Evolutionary conservation across 306 rosid genomes (phyloP).

Genomic region (Corylus heterophylla): DNA sequence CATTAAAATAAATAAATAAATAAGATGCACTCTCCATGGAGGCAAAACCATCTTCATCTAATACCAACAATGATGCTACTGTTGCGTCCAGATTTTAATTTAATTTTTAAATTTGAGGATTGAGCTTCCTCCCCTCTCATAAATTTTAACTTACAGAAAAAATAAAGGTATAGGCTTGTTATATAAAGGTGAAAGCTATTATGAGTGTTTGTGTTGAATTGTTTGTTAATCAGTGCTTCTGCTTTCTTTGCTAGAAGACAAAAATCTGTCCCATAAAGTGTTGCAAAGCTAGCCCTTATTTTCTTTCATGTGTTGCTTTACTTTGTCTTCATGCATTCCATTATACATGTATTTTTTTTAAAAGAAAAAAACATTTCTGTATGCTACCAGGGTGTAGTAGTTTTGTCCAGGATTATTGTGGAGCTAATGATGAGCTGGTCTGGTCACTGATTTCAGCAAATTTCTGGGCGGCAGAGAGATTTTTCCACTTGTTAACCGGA

Average conservation of each 20-base stretch:
- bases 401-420: conserved; percentile 33
- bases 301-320: not conserved
- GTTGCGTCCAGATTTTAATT: not conserved
- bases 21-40: not conserved
- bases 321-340: not conserved
- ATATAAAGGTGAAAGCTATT: too few species aligned
- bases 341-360: not conserved
- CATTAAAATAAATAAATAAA: too few species aligned
- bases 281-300: too few species aligned
- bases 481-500: conserved; percentile 18
- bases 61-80: not conserved
- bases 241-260: too few species aligned
- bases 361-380: not conserved
- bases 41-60: not conserved
- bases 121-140: not conserved
- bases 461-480: conserved; percentile 18
- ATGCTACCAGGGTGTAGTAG: conserved; percentile 22
- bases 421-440: conserved; percentile 34
- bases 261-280: too few species aligned
- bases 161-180: too few species aligned
- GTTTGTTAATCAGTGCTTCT: too few species aligned
- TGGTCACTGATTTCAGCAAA: conserved; percentile 28
- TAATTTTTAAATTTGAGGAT: not conserved
- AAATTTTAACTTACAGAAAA: not conserved
- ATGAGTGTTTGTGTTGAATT: too few species aligned